Conservation (phyloP, 2,329 filamentous ascomycete species). For the Pseudopyricularia cyperi region DNA sequence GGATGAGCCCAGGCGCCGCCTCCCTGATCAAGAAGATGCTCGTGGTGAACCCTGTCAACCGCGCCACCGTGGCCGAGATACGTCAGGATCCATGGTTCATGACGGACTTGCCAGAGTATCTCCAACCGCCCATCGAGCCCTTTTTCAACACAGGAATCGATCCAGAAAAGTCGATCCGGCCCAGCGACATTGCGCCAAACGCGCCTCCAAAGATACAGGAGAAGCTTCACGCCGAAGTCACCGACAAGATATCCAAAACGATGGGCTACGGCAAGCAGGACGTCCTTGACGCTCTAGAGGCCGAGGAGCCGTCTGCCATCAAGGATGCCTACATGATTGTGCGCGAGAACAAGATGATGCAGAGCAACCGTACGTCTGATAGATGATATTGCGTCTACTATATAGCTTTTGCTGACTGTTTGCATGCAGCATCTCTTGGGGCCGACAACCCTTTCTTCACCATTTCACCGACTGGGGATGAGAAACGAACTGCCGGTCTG, state of each 20-base stretch:
- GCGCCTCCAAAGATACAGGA: conserved; percentile 70
- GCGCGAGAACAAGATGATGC: conserved; percentile 95
- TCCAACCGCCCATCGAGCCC: conserved; percentile 78
- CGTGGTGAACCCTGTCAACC: conserved; percentile 85
- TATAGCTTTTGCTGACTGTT: not conserved
- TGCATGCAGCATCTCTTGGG: conserved; percentile 31
- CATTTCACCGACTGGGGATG: conserved; percentile 31
- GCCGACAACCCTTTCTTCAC: conserved; percentile 28
- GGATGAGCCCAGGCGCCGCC: conserved; percentile 75
- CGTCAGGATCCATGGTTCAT: conserved; percentile 89
- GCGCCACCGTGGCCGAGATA: conserved; percentile 89
- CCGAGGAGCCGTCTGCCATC: conserved; percentile 90
- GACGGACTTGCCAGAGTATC: conserved; percentile 73
- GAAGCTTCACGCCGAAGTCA: conserved; percentile 82
- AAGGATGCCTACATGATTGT: conserved; percentile 99
- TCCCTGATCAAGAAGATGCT: conserved; percentile 84
- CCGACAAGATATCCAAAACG: conserved; percentile 90
- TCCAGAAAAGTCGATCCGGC: conserved; percentile 79
- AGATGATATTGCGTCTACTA: conserved; percentile 12
- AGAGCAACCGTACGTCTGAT: conserved; percentile 65
- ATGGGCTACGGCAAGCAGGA: conserved; percentile 96
- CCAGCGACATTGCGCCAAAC: conserved; percentile 66
- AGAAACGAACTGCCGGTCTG: conserved; percentile 42
- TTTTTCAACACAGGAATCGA: conserved; percentile 92
- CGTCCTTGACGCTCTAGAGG: conserved; percentile 85